Conservation (phyloP, 2,329 filamentous ascomycete genomes). For the Colletotrichum liriopes region DNA sequence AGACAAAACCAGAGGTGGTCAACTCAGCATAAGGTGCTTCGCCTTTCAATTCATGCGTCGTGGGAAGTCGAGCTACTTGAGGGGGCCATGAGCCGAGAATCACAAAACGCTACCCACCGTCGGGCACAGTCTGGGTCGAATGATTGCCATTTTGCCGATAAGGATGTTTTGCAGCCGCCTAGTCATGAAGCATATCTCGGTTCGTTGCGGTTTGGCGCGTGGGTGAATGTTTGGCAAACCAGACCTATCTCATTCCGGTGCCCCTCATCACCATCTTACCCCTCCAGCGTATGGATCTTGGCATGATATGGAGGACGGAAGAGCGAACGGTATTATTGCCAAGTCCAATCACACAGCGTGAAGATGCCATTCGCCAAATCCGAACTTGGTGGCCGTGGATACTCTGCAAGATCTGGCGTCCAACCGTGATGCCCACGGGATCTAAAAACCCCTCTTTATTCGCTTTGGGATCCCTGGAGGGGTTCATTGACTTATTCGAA, state of each 20-base stretch:
- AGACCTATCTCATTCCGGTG: neutral
- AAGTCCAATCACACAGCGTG: neutral
- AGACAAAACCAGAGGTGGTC: too few species aligned
- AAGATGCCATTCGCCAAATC: neutral
- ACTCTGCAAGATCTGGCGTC: conserved; percentile 19
- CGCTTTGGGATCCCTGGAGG: neutral
- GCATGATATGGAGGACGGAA: neutral
- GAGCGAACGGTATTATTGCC: neutral
- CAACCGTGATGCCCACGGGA: conserved; percentile 44
- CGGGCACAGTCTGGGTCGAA: neutral
- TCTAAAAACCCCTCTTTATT: conserved; percentile 12
- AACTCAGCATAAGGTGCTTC: neutral
- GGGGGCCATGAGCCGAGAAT: neutral
- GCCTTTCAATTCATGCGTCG: neutral
- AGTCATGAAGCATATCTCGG: neutral
- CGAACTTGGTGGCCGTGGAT: neutral
- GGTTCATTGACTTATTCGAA: neutral
- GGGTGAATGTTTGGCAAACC: neutral
- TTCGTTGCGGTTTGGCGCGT: neutral
- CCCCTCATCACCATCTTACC: neutral
- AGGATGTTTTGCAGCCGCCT: neutral
- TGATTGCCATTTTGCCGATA: neutral
- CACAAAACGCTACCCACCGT: neutral
- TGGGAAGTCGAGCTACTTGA: neutral
- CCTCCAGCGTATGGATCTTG: neutral